phyloP scores from a whole-genome alignment of 148 eudicot species.

The Chenopodium formosanum region DNA sequence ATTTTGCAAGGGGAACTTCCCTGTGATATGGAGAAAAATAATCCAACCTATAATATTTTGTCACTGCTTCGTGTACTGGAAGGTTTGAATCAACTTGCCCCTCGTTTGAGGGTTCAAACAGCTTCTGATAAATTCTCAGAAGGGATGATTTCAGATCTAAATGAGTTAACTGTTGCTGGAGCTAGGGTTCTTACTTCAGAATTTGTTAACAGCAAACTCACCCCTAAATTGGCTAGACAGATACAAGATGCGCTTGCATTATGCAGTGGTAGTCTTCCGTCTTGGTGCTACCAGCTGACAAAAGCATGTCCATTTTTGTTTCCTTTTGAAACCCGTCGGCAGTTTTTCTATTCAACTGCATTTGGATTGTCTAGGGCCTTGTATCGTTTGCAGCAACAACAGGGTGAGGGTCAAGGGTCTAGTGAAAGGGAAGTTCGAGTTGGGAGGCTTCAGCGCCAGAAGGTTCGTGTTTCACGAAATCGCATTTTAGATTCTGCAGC shows the following conservation, averaged over 20 bases:
- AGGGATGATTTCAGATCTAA: conserved; percentile 59
- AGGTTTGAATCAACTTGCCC: conserved; percentile 97
- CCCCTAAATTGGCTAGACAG: conserved; percentile 93
- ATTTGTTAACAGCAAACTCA: conserved; percentile 81
- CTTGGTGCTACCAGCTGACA: conserved; percentile 97
- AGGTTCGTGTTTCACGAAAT: conserved; percentile 93
- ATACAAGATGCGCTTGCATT: conserved; percentile 98
- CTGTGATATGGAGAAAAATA: conserved; percentile 81
- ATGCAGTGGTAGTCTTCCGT: conserved; percentile 95
- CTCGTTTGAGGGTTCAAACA: conserved; percentile 69
- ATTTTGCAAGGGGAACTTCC: conserved; percentile 91
- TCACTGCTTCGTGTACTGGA: conserved; percentile 82
- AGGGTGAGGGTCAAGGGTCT: conserved; percentile 87
- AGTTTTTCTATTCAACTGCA: conserved; percentile 95
- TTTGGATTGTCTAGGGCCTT: conserved; percentile 94
- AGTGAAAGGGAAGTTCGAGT: conserved; percentile 86
- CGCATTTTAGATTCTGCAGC: conserved; percentile 97
- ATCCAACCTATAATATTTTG: conserved; percentile 79
- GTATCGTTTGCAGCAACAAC: conserved; percentile 93
- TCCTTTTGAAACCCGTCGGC: conserved; percentile 94
- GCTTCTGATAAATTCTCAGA: conserved; percentile 65
- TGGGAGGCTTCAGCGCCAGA: conserved; percentile 93
- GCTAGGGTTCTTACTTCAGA: conserved; percentile 67
- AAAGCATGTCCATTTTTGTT: conserved; percentile 95
- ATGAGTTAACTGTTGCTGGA: conserved; percentile 50